Percentiles rank a stretch among this genome's conserved stretches.
Conservation (phyloP, 352 stramenopile species). For the Phytophthora megakarya region DNA sequence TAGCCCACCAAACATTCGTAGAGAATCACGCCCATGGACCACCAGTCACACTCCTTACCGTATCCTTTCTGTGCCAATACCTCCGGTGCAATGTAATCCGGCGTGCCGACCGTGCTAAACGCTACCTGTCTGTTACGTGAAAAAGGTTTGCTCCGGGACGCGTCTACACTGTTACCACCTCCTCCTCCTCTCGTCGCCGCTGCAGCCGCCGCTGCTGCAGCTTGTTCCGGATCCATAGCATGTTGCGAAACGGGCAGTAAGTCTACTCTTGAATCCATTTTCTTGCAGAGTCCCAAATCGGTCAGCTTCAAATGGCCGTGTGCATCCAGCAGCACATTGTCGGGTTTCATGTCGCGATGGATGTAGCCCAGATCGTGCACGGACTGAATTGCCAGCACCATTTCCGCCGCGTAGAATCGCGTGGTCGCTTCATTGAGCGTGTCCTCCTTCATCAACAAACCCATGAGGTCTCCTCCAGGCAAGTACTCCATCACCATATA, state of each 20-base stretch:
- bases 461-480: constrained; percentile 99
- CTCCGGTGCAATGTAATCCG: constrained; percentile 99
- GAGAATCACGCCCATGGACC: constrained; percentile 99
- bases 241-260: constrained; percentile 82
- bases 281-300: constrained; percentile 98
- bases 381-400: constrained; percentile 97
- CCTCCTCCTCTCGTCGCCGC: constrained; percentile 27
- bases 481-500: constrained; percentile 99
- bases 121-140: constrained; percentile 87
- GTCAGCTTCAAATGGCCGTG: constrained; percentile 99
- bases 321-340: constrained; percentile 97
- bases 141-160: constrained; percentile 55
- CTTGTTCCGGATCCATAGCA: constrained; percentile 44
- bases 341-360: constrained; percentile 98
- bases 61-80: constrained; percentile 93
- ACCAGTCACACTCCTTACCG: constrained; percentile 97
- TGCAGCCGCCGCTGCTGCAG: constrained; percentile 9
- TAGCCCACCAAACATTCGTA: constrained; percentile 99
- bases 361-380: constrained; percentile 99
- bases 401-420: constrained; percentile 98
- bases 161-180: constrained; percentile 41
- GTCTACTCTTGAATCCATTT: constrained; percentile 91
- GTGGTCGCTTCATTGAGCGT: constrained; percentile 89
- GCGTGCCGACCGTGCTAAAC: constrained; percentile 98
- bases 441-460: constrained; percentile 98